phyloP scores from a whole-genome alignment of 305 asterid genomes.

The Rubia balearica region DNA sequence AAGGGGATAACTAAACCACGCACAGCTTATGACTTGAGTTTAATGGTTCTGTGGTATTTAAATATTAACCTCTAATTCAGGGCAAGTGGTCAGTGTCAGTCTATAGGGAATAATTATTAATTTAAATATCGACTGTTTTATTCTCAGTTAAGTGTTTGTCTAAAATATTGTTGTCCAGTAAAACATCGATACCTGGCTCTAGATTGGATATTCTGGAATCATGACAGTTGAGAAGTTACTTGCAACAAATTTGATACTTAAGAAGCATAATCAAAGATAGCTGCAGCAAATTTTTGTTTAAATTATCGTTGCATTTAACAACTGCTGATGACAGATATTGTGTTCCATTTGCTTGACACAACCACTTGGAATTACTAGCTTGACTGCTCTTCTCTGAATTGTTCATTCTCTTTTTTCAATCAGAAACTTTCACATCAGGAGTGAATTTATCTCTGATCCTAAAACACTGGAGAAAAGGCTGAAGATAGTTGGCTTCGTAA shows the following conservation, averaged over 20 bases:
- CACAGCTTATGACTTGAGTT: neutral
- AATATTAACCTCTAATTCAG: neutral
- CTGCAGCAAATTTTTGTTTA: neutral
- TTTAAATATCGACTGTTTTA: neutral
- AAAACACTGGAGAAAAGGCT: constrained; percentile 77
- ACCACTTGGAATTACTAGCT: neutral
- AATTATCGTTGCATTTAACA: neutral
- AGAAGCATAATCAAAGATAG: neutral
- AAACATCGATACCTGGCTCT: neutral
- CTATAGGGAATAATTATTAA: neutral
- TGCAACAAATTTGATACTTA: constrained; percentile 1
- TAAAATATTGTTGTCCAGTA: neutral
- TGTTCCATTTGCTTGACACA: neutral
- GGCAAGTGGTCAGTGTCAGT: neutral
- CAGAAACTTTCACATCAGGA: constrained; percentile 74
- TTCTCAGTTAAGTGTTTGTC: neutral
- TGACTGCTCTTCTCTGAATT: constrained; percentile 1
- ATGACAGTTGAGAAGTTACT: neutral
- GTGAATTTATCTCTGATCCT: constrained; percentile 86
- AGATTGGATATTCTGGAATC: neutral
- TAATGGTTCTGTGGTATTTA: neutral
- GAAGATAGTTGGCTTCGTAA: constrained; percentile 74
- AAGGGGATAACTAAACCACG: neutral
- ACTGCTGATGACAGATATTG: neutral
- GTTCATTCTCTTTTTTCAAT: constrained; percentile 9